A percentile compares a stretch with the other conserved stretches of the same genome.
These are phyloP conservation scores for Citrullus amarus DNA, from an alignment of 306 rosid genomes.

Conservation along the genomic window DNA sequence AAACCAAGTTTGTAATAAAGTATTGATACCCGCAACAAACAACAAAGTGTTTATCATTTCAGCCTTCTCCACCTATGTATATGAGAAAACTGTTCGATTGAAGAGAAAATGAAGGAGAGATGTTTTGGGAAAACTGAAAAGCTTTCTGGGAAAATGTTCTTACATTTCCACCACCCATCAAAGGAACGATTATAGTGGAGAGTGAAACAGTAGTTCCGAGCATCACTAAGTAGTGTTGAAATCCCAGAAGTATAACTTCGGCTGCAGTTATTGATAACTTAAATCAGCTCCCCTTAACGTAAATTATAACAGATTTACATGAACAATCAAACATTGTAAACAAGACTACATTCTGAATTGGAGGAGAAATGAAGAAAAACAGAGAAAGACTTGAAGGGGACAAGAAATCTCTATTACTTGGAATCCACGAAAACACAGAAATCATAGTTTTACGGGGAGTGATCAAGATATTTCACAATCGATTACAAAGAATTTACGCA, in stretches of 20 bases:
- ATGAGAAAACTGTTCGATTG: background rate
- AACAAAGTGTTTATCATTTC: slow-evolving; percentile 64
- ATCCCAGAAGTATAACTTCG: slow-evolving; percentile 59
- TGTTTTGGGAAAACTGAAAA: background rate
- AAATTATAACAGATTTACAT: background rate
- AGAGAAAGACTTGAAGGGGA: background rate
- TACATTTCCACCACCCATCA: slow-evolving; percentile 94
- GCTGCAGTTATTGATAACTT: slow-evolving; percentile 27
- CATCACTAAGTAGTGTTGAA: slow-evolving; percentile 72
- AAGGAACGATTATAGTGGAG: slow-evolving; percentile 48
- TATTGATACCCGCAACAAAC: slow-evolving; percentile 66
- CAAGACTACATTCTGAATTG: background rate
- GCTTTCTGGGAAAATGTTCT: background rate
- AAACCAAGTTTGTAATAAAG: slow-evolving; percentile 54
- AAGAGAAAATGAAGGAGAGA: background rate
- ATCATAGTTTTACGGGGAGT: background rate
- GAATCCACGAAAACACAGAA: background rate
- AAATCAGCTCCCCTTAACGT: background rate
- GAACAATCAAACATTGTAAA: background rate
- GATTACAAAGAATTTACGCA: background rate
- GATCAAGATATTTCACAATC: background rate
- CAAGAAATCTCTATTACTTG: background rate
- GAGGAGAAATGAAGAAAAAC: background rate
- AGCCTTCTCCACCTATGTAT: slow-evolving; percentile 66
- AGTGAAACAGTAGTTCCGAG: slow-evolving; percentile 58